A percentile compares a stretch with the other conserved stretches of the same genome.
Evolutionary conservation across 2,329 filamentous ascomycete genomes (phyloP).

Genomic region (Clonostachys rosea): DNA sequence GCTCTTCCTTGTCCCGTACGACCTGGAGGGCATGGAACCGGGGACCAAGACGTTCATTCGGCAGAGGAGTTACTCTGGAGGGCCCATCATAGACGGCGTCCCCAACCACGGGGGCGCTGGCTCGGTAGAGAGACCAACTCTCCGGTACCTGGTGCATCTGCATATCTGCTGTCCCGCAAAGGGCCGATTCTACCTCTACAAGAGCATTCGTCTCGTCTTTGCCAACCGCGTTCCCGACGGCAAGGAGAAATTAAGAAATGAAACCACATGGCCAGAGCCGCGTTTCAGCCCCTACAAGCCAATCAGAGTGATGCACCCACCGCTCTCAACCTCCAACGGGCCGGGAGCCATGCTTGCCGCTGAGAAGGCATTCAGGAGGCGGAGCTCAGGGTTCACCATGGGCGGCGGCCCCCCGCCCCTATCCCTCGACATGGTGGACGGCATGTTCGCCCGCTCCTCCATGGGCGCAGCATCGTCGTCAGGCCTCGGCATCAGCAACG

Average conservation of each 20-base stretch:
- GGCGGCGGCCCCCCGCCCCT: constrained; percentile 7
- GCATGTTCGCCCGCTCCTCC: constrained; percentile 8
- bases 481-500: constrained; percentile 18
- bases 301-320: constrained; percentile 43
- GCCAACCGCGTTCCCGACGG: constrained; percentile 94
- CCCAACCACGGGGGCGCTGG: constrained; percentile 15
- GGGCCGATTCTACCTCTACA: constrained; percentile 85
- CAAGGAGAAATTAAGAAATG: constrained; percentile 87
- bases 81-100: constrained; percentile 71
- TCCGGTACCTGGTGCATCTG: constrained; percentile 87
- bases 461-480: constrained; percentile 4
- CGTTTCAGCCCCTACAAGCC: constrained; percentile 82
- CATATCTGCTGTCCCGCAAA: constrained; percentile 87
- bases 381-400: constrained; percentile 47
- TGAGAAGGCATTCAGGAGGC: constrained; percentile 55
- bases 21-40: constrained; percentile 85
- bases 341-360: constrained; percentile 45
- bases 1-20: constrained; percentile 89
- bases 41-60: constrained; percentile 95
- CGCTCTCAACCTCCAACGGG: constrained; percentile 25
- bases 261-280: constrained; percentile 85
- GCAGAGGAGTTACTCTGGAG: constrained; percentile 87
- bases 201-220: constrained; percentile 89
- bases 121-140: constrained; percentile 55
- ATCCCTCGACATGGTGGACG: constrained; percentile 25